Evolutionary conservation across 164 flowering plant species (phyloP), one percentile per base, ranked within the genome.

Genomic region (Vitis amurensis): DNA sequence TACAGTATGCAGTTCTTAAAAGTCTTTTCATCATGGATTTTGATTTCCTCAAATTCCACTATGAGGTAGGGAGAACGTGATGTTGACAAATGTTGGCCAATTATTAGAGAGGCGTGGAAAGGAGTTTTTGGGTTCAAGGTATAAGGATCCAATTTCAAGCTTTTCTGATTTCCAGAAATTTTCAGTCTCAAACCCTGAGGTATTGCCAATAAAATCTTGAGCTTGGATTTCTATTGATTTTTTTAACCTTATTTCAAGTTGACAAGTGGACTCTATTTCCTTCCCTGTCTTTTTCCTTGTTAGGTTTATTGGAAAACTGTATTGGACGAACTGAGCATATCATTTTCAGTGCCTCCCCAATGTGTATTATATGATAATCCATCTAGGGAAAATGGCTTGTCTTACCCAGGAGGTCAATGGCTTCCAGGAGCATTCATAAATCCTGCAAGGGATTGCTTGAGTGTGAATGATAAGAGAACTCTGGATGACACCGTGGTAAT

Each of bases 341-440:
- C 82, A 37, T 95, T 95, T 77, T 84, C 90, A 2, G 82, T 75
- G 50, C 89, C 88, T 63, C 99, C 99, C 4, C 58, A 85, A 50
- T 86, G 94, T 70, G 84, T 95, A 65, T 73, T 95, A 37, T 62
- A 66, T 37, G 89, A 84, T 64, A 63, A 71, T 73, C 74, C 80
- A 5, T 67, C 71, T 59, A 78, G 69, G 27, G 81, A 76, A 56
- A 73, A 67, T 30, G 48, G 27, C 29, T 27, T 73, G 51, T 68
- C 82, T 55, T 37, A 68, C 68, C 97, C 94, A 17, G 97, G 96
- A 47, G 99, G 99, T 55, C 89, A 82, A 76, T 95, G 99, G 99
- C 87, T 93, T 71, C 94, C 94, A 2, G 92, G 92, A 61, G 94
- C 95, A 63, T 69, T 63, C 78, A 30, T 86, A 9, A 95, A 95